Conservation (phyloP, 2,329 filamentous ascomycete species). For the Pseudocercospora cruenta region DNA sequence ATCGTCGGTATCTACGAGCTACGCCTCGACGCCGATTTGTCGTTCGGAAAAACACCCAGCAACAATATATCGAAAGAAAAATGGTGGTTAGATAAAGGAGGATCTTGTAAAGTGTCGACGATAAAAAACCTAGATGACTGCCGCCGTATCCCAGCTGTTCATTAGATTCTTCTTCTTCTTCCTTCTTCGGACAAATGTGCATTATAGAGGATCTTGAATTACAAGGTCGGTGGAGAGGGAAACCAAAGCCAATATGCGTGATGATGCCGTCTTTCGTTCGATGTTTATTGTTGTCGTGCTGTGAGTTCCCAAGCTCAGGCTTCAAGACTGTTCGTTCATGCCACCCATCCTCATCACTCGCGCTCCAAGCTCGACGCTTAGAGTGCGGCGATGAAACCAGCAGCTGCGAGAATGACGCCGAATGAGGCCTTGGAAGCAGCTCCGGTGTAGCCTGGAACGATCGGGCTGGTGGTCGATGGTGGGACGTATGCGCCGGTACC, state of each 20-base stretch:
- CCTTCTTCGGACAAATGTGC: background rate
- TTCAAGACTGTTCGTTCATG: slow-evolving; percentile 11
- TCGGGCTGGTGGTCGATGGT: slow-evolving; percentile 20
- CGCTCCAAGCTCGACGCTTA: slow-evolving; percentile 17
- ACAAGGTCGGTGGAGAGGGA: background rate
- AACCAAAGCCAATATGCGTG: slow-evolving; percentile 6
- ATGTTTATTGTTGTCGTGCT: slow-evolving; percentile 9
- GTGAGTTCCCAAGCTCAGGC: slow-evolving; percentile 8
- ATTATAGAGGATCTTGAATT: slow-evolving; percentile 10
- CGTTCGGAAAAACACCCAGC: background rate
- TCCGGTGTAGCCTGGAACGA: slow-evolving; percentile 26
- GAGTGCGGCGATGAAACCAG: slow-evolving; percentile 30
- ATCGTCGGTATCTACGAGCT: slow-evolving; percentile 7
- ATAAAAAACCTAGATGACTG: background rate
- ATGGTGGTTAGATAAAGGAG: background rate
- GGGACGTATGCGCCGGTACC: slow-evolving; percentile 19
- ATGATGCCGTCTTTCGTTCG: slow-evolving; percentile 4
- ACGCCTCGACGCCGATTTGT: slow-evolving; percentile 2
- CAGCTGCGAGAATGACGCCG: slow-evolving; percentile 28
- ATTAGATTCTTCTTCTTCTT: background rate
- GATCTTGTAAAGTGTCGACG: background rate
- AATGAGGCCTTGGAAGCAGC: slow-evolving; percentile 29
- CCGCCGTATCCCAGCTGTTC: slow-evolving; percentile 14
- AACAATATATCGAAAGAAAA: background rate
- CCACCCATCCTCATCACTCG: slow-evolving; percentile 6